Percentiles rank a stretch among this genome's conserved stretches.
Conservation (phyloP, 768 basidiomycete species). For the Myochromella boudieri region DNA sequence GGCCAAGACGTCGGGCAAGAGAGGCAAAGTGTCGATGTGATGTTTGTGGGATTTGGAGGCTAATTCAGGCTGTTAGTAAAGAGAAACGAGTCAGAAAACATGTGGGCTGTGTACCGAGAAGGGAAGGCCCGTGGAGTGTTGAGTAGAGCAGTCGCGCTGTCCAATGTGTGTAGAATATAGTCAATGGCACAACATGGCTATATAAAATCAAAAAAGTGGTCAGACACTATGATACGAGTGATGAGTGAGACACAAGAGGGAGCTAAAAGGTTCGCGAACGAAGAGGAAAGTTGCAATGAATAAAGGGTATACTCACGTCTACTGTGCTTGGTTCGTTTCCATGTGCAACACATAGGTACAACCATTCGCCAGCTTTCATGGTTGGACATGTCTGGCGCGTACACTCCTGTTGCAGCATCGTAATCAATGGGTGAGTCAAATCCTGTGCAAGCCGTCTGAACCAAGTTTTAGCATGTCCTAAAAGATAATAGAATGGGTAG, state of each 20-base stretch:
- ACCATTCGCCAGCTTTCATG: constrained; percentile 99
- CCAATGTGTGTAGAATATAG: constrained; percentile 91
- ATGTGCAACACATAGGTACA: constrained; percentile 94
- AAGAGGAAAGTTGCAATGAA: background rate
- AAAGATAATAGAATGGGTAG: constrained; percentile 6
- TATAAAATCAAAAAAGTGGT: background rate
- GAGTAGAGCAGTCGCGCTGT: constrained; percentile 88
- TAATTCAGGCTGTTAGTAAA: constrained; percentile 28
- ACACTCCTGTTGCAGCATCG: constrained; percentile 84
- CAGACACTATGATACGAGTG: background rate
- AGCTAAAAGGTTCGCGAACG: background rate
- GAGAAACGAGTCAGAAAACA: background rate
- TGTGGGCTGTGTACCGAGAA: constrained; percentile 64
- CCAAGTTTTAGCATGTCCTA: background rate
- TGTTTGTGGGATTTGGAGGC: constrained; percentile 76
- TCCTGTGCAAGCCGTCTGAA: constrained; percentile 86
- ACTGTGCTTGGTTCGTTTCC: constrained; percentile 84
- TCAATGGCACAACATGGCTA: constrained; percentile 97
- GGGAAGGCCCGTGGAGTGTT: constrained; percentile 93
- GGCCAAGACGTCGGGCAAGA: constrained; percentile 85
- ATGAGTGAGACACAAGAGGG: background rate
- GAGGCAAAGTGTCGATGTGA: constrained; percentile 90
- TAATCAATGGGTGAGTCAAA: constrained; percentile 81
- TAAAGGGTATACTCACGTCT: constrained; percentile 56
- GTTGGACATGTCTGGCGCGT: constrained; percentile 85